phyloP scores from a whole-genome alignment of 139 green algal species.

The Chlorella sp. region DNA sequence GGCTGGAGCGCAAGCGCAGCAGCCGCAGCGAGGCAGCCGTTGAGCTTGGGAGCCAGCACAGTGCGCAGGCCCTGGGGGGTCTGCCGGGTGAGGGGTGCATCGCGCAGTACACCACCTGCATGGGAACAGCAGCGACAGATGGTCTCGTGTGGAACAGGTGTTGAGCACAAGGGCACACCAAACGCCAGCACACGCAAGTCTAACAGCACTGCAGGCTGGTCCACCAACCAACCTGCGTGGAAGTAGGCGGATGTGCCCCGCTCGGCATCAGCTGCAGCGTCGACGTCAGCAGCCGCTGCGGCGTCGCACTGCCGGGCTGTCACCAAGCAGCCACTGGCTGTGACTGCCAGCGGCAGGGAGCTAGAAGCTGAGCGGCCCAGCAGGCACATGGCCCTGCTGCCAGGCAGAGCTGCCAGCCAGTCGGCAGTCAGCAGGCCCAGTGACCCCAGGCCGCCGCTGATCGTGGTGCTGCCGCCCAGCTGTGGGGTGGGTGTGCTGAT shows the following conservation, averaged over 20 bases:
- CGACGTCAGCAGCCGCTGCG: constrained; percentile 23
- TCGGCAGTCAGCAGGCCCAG: constrained; percentile 63
- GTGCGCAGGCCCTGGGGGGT: constrained; percentile 31
- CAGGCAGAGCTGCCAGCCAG: constrained; percentile 64
- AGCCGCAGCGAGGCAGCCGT: neutral
- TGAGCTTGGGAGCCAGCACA: constrained; percentile 63
- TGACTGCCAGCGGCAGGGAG: neutral
- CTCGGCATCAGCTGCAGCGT: neutral
- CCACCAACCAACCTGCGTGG: neutral
- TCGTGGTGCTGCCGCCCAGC: constrained; percentile 69
- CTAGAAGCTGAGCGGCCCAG: neutral
- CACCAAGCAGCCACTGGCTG: neutral
- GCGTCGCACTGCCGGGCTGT: constrained; percentile 37
- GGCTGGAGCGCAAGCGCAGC: constrained; percentile 16
- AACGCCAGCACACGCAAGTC: no score
- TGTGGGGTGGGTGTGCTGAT: no score
- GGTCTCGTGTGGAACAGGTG: no score
- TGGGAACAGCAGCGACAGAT: no score
- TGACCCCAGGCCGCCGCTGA: constrained; percentile 58
- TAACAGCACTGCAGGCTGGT: no score
- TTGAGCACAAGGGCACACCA: no score
- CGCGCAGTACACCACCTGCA: constrained; percentile 77
- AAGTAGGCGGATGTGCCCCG: neutral
- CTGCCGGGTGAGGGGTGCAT: constrained; percentile 72
- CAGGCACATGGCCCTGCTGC: neutral